Evolutionary conservation across 257 asterid species (phyloP).

Genomic region (Scutellaria barbata): DNA sequence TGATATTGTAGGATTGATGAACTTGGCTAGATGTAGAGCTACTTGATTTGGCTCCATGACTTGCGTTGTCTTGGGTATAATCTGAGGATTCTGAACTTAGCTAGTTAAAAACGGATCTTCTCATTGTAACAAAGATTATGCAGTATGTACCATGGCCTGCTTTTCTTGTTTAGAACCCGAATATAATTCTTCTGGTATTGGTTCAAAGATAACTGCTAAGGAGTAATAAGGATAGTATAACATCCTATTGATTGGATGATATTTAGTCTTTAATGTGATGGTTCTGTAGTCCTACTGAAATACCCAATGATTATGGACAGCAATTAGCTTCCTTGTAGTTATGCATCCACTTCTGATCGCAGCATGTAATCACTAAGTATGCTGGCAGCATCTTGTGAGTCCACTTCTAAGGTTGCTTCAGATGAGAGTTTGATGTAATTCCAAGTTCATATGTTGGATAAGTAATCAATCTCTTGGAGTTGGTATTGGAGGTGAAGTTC

Average conservation of each 20-base stretch:
- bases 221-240: constrained; percentile 9
- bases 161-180: not conserved
- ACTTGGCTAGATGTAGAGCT: too few species aligned
- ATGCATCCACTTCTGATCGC: too few species aligned
- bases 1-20: not conserved
- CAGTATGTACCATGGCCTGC: not conserved
- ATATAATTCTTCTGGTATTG: not conserved
- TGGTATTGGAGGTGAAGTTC: not conserved
- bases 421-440: constrained; percentile 1
- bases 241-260: not conserved
- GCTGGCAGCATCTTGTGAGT: not conserved
- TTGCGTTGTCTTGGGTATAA: not conserved
- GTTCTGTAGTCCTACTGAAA: not conserved
- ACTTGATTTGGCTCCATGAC: too few species aligned
- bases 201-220: not conserved
- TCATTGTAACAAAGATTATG: not conserved
- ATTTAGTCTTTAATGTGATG: not conserved
- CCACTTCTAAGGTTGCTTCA: not conserved
- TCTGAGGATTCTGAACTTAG: not conserved
- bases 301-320: constrained; percentile 3
- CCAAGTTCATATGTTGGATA: not conserved
- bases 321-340: not conserved
- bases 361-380: too few species aligned
- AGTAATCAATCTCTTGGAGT: constrained; percentile 9
- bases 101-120: not conserved